Conservation (phyloP, 2,329 filamentous ascomycete genomes). For the Didymellaceae sp. region DNA sequence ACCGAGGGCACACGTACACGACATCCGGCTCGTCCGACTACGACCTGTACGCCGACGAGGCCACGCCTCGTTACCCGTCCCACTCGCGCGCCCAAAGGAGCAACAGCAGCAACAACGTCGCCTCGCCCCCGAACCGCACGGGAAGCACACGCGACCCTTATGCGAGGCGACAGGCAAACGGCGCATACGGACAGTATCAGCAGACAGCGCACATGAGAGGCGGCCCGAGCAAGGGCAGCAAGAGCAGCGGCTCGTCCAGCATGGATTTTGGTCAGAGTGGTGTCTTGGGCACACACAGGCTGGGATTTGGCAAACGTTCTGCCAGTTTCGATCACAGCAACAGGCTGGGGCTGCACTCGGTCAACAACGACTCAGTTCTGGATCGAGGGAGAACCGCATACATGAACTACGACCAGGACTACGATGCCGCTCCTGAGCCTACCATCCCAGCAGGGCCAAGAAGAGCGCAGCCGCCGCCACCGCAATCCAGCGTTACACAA, state of each 20-base stretch:
- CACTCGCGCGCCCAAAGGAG: conserved; percentile 68
- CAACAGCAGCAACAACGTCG: conserved; percentile 79
- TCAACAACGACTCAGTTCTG: conserved; percentile 53
- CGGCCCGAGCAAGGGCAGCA: conserved; percentile 69
- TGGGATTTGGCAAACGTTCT: conserved; percentile 64
- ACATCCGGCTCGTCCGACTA: conserved; percentile 66
- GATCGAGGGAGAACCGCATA: conserved; percentile 53
- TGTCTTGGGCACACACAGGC: conserved; percentile 64
- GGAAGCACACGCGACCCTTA: conserved; percentile 46
- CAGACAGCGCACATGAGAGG: conserved; percentile 43
- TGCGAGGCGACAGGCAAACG: conserved; percentile 30
- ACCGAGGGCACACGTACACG: conserved; percentile 65
- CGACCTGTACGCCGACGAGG: conserved; percentile 51
- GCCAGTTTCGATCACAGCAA: conserved; percentile 73
- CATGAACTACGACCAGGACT: conserved; percentile 61
- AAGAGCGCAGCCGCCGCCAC: conserved; percentile 53
- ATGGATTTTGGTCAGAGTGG: conserved; percentile 69
- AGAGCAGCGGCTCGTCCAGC: conserved; percentile 71
- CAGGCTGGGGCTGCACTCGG: conserved; percentile 26
- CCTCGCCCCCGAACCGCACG: conserved; percentile 34
- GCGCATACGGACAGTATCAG: conserved; percentile 36
- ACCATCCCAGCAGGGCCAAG: conserved; percentile 82
- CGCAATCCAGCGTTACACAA: conserved; percentile 48
- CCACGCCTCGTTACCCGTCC: conserved; percentile 50
- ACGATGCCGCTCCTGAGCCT: conserved; percentile 85